A percentile compares a stretch with the other conserved stretches of the same genome.
phyloP scores from a whole-genome alignment of 2,329 filamentous ascomycete genomes.

The Fusarium cicatricum region DNA sequence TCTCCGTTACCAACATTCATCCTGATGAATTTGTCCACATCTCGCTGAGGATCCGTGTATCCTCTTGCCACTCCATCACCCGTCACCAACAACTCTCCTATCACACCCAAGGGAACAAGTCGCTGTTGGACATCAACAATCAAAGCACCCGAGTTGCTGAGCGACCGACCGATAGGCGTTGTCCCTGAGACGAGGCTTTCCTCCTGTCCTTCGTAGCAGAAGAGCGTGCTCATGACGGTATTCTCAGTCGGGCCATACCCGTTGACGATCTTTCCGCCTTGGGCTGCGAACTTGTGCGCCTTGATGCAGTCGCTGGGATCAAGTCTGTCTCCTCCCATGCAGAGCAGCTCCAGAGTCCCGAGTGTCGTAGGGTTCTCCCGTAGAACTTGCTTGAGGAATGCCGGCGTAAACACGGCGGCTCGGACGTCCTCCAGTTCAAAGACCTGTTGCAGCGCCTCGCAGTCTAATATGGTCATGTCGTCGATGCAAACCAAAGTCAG shows the following conservation, averaged over 20 bases:
- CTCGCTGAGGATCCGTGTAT: constrained; percentile 21
- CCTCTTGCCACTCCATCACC: constrained; percentile 31
- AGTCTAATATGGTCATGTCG: constrained; percentile 6
- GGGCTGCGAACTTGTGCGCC: background rate
- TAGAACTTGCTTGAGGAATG: constrained; percentile 35
- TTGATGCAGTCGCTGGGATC: constrained; percentile 8
- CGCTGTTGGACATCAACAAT: constrained; percentile 37
- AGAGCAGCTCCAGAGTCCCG: constrained; percentile 7
- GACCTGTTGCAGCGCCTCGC: background rate
- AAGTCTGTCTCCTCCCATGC: constrained; percentile 35
- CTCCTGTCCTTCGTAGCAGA: background rate
- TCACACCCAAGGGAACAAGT: constrained; percentile 37
- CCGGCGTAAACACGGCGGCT: constrained; percentile 18
- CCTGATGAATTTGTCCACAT: constrained; percentile 28
- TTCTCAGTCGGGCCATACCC: constrained; percentile 34
- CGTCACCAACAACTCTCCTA: constrained; percentile 42
- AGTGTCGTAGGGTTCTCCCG: constrained; percentile 8
- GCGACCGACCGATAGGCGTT: constrained; percentile 27
- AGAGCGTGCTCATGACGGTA: constrained; percentile 11
- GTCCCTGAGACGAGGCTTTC: background rate
- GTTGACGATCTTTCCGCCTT: constrained; percentile 10
- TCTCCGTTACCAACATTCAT: background rate
- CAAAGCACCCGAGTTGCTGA: constrained; percentile 33
- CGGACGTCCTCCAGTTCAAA: constrained; percentile 21
- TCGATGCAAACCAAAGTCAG: constrained; percentile 21